These are phyloP conservation scores for Xylaria sp. DNA, from an alignment of 2,329 filamentous ascomycete genomes.

Conservation along the genomic window DNA sequence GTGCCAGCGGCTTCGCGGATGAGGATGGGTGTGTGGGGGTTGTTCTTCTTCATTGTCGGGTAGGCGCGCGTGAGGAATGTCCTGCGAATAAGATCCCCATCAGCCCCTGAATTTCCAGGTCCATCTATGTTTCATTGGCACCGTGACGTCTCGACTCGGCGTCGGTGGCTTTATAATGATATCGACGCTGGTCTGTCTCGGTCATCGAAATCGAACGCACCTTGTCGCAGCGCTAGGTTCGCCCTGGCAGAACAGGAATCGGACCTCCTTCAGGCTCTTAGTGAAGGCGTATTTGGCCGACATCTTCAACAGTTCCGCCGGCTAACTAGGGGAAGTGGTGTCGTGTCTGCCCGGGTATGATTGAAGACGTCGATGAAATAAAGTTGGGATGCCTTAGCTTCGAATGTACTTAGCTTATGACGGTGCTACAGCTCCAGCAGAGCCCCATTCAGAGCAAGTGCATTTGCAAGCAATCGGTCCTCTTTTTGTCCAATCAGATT, in stretches of 20 bases:
- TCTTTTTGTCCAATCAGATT: conserved; percentile 12
- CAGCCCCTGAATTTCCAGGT: not conserved
- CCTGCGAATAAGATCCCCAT: conserved; percentile 58
- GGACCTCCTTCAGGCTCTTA: conserved; percentile 89
- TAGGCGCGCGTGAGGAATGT: conserved; percentile 92
- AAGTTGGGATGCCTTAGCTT: conserved; percentile 36
- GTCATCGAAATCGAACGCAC: conserved; percentile 62
- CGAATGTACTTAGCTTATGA: not conserved
- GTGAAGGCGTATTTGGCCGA: conserved; percentile 92
- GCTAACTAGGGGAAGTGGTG: conserved; percentile 6
- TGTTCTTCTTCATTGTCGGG: conserved; percentile 99
- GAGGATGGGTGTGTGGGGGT: conserved; percentile 92
- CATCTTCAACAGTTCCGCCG: conserved; percentile 66
- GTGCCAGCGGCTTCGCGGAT: conserved; percentile 91
- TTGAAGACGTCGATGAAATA: conserved; percentile 43
- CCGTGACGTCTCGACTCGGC: conserved; percentile 12
- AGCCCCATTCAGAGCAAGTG: conserved; percentile 19
- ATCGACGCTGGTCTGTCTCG: not conserved
- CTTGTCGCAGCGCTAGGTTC: conserved; percentile 89
- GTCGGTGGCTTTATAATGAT: not conserved
- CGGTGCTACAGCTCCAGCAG: not conserved
- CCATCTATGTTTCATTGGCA: not conserved
- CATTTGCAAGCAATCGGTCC: conserved; percentile 24
- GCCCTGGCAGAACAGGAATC: conserved; percentile 96
- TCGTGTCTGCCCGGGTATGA: conserved; percentile 20